Percentiles rank a stretch among this genome's conserved stretches.
These are phyloP conservation scores for Fagus sylvatica DNA, from an alignment of 306 rosid species.

Conservation along the genomic window DNA sequence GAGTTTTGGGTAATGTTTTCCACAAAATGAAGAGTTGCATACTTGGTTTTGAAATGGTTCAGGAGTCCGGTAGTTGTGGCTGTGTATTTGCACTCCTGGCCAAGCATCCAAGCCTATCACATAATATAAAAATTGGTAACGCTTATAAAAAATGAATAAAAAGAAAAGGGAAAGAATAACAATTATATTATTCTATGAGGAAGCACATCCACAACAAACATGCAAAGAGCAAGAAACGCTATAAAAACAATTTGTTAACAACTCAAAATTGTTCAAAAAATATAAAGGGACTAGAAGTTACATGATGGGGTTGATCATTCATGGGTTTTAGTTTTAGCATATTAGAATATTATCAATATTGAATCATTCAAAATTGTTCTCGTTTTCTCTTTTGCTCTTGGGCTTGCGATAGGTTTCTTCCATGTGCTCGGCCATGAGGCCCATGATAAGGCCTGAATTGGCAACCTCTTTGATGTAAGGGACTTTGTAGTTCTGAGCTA, in stretches of 20 bases:
- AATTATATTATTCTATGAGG: neutral
- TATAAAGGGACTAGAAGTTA: too few relatives aligned
- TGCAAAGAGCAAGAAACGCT: neutral
- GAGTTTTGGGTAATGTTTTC: too few relatives aligned
- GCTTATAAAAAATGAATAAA: neutral
- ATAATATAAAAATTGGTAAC: neutral
- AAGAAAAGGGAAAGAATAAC: neutral
- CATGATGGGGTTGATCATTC: too few relatives aligned
- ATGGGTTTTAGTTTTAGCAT: too few relatives aligned
- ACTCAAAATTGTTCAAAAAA: too few relatives aligned
- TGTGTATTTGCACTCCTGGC: conserved; percentile 48
- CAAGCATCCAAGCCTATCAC: conserved; percentile 39
- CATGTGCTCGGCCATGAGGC: conserved; percentile 14
- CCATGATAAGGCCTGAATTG: neutral
- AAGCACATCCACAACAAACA: neutral
- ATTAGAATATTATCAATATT: too few relatives aligned
- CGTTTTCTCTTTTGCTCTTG: neutral
- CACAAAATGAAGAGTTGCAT: neutral
- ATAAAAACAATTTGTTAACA: neutral
- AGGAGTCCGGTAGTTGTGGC: conserved; percentile 50
- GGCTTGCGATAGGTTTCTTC: conserved; percentile 41
- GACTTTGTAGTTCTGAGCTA: conserved; percentile 38
- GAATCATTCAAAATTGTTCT: neutral
- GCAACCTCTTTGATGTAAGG: conserved; percentile 30
- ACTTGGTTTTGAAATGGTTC: conserved; percentile 39